Evolutionary conservation across 495 filamentous ascomycete genomes (phyloP).

Genomic region (Lophium mytilinum): DNA sequence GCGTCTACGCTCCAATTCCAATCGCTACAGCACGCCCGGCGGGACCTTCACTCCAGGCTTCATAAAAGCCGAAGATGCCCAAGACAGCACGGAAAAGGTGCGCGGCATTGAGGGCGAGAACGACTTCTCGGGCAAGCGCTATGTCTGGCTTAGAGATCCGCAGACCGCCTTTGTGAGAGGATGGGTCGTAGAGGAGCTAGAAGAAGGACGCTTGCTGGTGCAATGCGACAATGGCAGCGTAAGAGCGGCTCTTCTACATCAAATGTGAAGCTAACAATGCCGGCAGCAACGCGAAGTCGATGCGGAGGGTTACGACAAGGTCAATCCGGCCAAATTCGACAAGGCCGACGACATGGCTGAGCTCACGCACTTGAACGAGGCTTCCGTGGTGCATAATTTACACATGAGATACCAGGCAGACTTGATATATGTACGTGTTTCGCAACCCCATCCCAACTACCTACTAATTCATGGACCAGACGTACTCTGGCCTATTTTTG

Average conservation of each 20-base stretch:
- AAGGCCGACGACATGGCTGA: conserved; percentile 99
- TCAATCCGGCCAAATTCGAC: conserved; percentile 99
- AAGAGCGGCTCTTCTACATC: conserved; percentile 26
- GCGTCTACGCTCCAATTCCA: conserved; percentile 55
- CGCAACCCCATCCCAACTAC: neutral
- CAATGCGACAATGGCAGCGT: conserved; percentile 93
- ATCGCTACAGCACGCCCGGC: conserved; percentile 42
- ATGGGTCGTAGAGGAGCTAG: conserved; percentile 77
- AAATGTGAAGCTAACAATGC: neutral
- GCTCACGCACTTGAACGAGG: conserved; percentile 93
- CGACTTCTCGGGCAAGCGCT: conserved; percentile 97
- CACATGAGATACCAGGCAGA: conserved; percentile 90
- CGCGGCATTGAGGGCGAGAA: conserved; percentile 84
- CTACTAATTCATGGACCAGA: conserved; percentile 39
- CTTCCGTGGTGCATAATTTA: conserved; percentile 95
- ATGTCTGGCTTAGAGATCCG: conserved; percentile 90
- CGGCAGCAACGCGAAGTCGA: conserved; percentile 77
- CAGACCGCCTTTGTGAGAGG: conserved; percentile 84
- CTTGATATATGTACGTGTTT: conserved; percentile 68
- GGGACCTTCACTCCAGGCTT: conserved; percentile 93
- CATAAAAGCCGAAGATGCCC: conserved; percentile 74
- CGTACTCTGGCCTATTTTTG: conserved; percentile 94
- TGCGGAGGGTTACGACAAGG: conserved; percentile 83
- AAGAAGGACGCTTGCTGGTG: conserved; percentile 60
- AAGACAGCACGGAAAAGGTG: conserved; percentile 57